A percentile compares a stretch with the other conserved stretches of the same genome.
Conservation (phyloP, 2,329 filamentous ascomycete species). For the Bertia moriformis region DNA sequence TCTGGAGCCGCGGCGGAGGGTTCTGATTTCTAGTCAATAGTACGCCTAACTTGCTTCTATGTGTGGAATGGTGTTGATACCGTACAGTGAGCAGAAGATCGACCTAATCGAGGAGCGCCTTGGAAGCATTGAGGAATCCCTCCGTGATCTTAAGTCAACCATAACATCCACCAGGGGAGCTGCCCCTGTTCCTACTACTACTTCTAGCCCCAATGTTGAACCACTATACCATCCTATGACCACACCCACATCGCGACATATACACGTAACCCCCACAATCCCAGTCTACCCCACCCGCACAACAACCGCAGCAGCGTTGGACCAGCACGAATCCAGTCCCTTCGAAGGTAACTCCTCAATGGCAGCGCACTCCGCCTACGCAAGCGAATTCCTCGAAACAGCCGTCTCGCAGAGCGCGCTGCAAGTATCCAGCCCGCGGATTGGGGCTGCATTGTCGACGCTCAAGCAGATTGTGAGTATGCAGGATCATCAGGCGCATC, state of each 20-base stretch:
- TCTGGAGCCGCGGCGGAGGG: conserved; percentile 37
- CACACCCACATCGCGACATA: not conserved
- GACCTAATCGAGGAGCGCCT: conserved; percentile 29
- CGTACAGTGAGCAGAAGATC: conserved; percentile 33
- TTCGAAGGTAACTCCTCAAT: conserved; percentile 33
- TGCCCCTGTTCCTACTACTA: not conserved
- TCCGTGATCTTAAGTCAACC: conserved; percentile 16
- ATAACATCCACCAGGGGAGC: too few species aligned
- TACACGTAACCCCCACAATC: too few species aligned
- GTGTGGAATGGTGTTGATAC: conserved; percentile 2
- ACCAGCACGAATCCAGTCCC: conserved; percentile 10
- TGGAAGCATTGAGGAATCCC: conserved; percentile 26
- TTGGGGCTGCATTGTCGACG: conserved; percentile 33
- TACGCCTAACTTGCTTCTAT: conserved; percentile 15
- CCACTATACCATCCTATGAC: not conserved
- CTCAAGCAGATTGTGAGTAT: conserved; percentile 36
- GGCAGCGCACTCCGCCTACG: conserved; percentile 34
- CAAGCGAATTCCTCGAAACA: conserved; percentile 35
- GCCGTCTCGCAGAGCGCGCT: conserved; percentile 32
- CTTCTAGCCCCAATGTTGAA: too few species aligned
- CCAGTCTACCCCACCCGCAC: not conserved
- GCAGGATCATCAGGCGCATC: conserved; percentile 24
- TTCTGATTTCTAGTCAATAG: conserved; percentile 47
- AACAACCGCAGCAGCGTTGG: conserved; percentile 9
- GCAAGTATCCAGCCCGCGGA: conserved; percentile 27